phyloP scores from a whole-genome alignment of 2,329 filamentous ascomycete genomes.

The Fusarium metavorans region DNA sequence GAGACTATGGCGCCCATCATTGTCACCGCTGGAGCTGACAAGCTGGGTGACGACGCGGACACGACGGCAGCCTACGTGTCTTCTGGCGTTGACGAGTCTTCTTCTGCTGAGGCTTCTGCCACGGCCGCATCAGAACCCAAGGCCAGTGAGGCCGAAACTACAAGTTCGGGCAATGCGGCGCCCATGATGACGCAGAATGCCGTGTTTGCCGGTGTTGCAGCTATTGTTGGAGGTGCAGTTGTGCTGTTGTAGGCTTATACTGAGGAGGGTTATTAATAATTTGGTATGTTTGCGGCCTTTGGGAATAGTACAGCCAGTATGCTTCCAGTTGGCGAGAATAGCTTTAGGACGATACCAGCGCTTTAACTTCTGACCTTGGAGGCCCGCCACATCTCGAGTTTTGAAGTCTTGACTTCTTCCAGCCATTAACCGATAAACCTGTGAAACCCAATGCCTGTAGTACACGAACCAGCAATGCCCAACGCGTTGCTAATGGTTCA shows the following conservation, averaged over 20 bases:
- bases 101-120: conserved; percentile 8
- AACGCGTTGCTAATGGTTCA: neutral
- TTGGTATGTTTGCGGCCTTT: neutral
- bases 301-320: neutral
- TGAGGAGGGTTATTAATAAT: neutral
- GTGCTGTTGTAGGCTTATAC: conserved; percentile 47
- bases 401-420: neutral
- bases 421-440: neutral
- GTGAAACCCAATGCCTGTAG: neutral
- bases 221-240: conserved; percentile 49
- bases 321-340: neutral
- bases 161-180: conserved; percentile 35
- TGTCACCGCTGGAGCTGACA: conserved; percentile 50
- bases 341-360: neutral
- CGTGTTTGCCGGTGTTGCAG: conserved; percentile 51
- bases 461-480: neutral
- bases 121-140: conserved; percentile 26
- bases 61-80: neutral
- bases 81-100: conserved; percentile 10
- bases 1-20: conserved; percentile 46
- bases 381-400: neutral
- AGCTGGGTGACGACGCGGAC: neutral
- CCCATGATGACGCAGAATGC: conserved; percentile 51
- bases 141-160: conserved; percentile 25
- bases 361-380: neutral